phyloP scores from a whole-genome alignment of 257 asterid species.

The Scutellaria barbata region DNA sequence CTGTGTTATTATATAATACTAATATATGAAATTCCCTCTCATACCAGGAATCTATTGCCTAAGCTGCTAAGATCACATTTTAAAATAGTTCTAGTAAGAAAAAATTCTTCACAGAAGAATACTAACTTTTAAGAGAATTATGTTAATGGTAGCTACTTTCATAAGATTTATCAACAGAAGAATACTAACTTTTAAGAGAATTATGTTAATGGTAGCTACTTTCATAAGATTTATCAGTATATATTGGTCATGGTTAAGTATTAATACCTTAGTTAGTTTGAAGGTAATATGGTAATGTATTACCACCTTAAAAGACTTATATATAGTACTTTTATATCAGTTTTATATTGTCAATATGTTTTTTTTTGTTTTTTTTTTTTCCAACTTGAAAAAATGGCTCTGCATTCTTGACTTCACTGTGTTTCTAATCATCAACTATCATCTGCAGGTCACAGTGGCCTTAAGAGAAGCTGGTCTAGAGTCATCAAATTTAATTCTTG shows the following conservation, averaged over 20 bases:
- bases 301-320: background rate
- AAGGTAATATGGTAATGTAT: background rate
- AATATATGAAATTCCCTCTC: background rate
- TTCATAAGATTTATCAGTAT: background rate
- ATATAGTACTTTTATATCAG: constrained; percentile 5
- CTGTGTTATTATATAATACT: background rate
- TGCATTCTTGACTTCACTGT: background rate
- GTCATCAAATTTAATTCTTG: constrained; percentile 85
- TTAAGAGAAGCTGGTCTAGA: constrained; percentile 80
- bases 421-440: constrained; percentile 28
- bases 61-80: background rate
- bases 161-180: background rate
- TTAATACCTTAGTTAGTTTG: background rate
- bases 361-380: background rate
- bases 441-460: constrained; percentile 69
- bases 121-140: background rate
- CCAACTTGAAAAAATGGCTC: constrained; percentile 1
- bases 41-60: background rate
- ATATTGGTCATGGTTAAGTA: background rate
- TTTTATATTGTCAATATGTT: constrained; percentile 5
- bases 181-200: background rate
- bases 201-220: background rate
- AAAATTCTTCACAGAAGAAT: background rate
- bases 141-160: background rate
- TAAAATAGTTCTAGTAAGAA: background rate